Evolutionary conservation across 768 basidiomycete species (phyloP), one percentile per base, ranked within the genome.

Genomic region (Macrolepiota albuminosa): DNA sequence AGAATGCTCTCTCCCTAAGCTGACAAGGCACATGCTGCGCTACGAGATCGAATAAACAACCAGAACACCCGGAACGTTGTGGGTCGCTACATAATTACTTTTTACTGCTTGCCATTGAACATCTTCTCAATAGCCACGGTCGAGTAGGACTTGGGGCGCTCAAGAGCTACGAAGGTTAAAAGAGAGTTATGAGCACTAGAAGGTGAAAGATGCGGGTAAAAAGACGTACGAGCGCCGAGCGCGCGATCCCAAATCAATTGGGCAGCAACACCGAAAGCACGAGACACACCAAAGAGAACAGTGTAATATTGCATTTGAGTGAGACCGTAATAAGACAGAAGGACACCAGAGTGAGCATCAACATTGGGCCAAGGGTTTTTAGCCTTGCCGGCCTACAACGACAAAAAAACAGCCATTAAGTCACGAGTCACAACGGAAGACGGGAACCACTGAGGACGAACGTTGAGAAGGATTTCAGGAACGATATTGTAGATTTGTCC

Each of bases 361-460:
- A 98, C 95, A 73, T 98, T 98, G 48, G 95, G 95, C 90, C 90
- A 93, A 2, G 91, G 91, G 79, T 93, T 93, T 83, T 93, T 93
- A 18, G 91, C 91, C 74, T 93, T 93, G 66, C 91, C 91, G 66
- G 91, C 91, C 88, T 89, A 64, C 3, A 52, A 42, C 7, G 65
- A 54, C 43, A 24, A 45, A 4, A 21, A 42, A 50, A 21, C 48
- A 6, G 4, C 29, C 29, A 49, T 9, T 54, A 62, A 62, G 42
- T 31, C 29, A 34, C 57, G 63, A 62, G 40, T 26, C 18, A 31
- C 58, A 42, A 29, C 57, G 13, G 21, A 40, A 6, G 6, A 33
- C 21, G 26, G 29, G 6, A 18, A 49, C 4, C 1, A 13, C 1
- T 43, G 29, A 34, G 26, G 50, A 60, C 64, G 55, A 55, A 90